These are phyloP conservation scores for Aureobasidium musti DNA, from an alignment of 2,329 filamentous ascomycete species.

Conservation along the genomic window DNA sequence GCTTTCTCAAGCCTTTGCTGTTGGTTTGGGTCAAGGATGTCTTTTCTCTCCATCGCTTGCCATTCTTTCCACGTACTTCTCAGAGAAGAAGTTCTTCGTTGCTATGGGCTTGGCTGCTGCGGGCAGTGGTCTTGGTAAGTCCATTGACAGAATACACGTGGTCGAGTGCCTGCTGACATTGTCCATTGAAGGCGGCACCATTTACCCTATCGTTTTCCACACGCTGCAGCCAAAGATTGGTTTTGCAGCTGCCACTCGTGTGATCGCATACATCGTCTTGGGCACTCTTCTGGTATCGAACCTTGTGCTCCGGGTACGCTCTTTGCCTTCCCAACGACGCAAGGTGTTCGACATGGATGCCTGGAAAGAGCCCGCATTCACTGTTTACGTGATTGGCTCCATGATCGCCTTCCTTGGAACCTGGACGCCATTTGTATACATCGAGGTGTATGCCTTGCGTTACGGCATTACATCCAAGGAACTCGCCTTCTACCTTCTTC, in stretches of 20 bases:
- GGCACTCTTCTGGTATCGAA: slow-evolving; percentile 40
- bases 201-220: slow-evolving; percentile 44
- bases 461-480: slow-evolving; percentile 12
- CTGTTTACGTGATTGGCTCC: slow-evolving; percentile 21
- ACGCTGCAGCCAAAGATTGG: slow-evolving; percentile 36
- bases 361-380: slow-evolving; percentile 25
- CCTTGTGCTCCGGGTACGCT: slow-evolving; percentile 33
- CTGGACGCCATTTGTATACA: slow-evolving; percentile 20
- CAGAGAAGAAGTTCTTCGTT: slow-evolving; percentile 43
- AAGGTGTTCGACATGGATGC: slow-evolving; percentile 19
- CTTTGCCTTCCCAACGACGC: not conserved
- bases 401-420: slow-evolving; percentile 26
- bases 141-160: too few relatives aligned
- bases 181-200: not conserved
- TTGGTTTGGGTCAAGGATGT: slow-evolving; percentile 54
- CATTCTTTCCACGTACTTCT: slow-evolving; percentile 48
- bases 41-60: slow-evolving; percentile 48
- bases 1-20: slow-evolving; percentile 41
- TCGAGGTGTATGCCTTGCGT: slow-evolving; percentile 9
- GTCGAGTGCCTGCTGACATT: not conserved
- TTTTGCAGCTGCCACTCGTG: slow-evolving; percentile 39
- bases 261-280: slow-evolving; percentile 41
- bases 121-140: slow-evolving; percentile 46
- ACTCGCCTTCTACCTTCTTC: slow-evolving; percentile 24
- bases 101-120: slow-evolving; percentile 50